Base-by-base conservation (phyloP, 2,329 filamentous ascomycete species). In the Atkinsonella texensis region DNA sequence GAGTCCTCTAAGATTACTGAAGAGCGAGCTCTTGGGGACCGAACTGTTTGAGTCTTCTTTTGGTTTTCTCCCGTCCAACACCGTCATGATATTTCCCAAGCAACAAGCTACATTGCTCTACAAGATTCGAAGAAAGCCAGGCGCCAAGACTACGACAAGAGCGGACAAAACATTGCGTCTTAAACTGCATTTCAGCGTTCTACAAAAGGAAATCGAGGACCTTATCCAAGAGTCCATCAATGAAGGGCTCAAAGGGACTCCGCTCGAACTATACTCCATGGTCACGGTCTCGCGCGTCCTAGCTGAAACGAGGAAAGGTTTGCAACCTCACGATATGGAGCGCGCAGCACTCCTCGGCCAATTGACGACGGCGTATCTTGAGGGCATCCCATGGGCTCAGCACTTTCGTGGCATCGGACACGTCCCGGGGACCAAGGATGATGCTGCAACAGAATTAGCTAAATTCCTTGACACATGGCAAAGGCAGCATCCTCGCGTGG, bases 71-170 rank as follows among this genome's bases (percentile, higher is more conserved):
- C 71, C 79, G 7, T 68, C 66, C 58, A 75, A 68, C 50, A 72
- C 70, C 17, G 69, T 87, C 15, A 71, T 84, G 45, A 76, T 95
- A 3, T 95, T 91, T 59, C 80, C 85, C 0, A 85, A 85, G 56
- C 88, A 95, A 59, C 87, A 91, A 0, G 84, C 87, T 1, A 87
- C 84, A 13, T 68, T 95, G 10, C 71, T 91, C 0, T 95, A 94
- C 70, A 88, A 84, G 62, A 85, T 96, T 50, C 80, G 67, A 0
- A 77, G 80, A 41, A 84, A 79, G 53, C 58, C 68, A 12, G 61
- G 56, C 1, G 62, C 65, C 13, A 69, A 67, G 54, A 65, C 63
- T 1, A 62, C 62, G 18, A 59, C 60, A 3, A 57, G 57, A 13
- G 50, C 57, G 0, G 59, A 59, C 40, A 73, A 70, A 61, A 75